phyloP scores from a whole-genome alignment of 2,329 filamentous ascomycete species.

The Sphaerulina vaccinii region DNA sequence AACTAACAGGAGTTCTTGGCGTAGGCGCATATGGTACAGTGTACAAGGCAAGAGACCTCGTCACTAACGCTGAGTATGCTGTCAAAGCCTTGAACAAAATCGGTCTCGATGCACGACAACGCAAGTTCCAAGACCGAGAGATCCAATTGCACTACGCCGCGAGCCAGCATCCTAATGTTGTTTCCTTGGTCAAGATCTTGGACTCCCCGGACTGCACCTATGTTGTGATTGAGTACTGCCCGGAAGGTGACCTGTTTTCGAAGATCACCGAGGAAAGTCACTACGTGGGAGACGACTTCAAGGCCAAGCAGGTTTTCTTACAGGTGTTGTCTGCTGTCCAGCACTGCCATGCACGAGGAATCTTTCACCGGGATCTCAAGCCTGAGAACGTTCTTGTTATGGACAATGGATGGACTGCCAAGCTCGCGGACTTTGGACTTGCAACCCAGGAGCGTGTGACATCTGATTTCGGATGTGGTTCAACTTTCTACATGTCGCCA shows the following conservation, averaged over 20 bases:
- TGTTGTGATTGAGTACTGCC: conserved; percentile 95
- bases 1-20: conserved; percentile 81
- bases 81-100: conserved; percentile 96
- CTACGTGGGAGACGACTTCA: conserved; percentile 87
- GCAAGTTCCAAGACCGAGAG: conserved; percentile 87
- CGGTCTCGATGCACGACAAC: conserved; percentile 83
- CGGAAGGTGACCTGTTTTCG: conserved; percentile 92
- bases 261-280: conserved; percentile 95
- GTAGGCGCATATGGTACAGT: conserved; percentile 96
- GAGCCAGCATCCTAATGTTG: conserved; percentile 86
- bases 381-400: conserved; percentile 96
- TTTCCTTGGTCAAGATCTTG: conserved; percentile 90
- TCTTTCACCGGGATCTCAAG: conserved; percentile 97
- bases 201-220: conserved; percentile 90
- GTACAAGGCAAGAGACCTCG: conserved; percentile 82
- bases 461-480: conserved; percentile 95
- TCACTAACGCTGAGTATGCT: conserved; percentile 78
- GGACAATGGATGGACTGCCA: conserved; percentile 83
- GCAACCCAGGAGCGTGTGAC: conserved; percentile 81
- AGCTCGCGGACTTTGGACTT: conserved; percentile 95
- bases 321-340: conserved; percentile 96
- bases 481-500: conserved; percentile 99
- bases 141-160: conserved; percentile 88
- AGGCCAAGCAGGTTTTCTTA: conserved; percentile 84
- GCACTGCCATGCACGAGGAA: conserved; percentile 87